Conservation (phyloP, 768 basidiomycete genomes). For the Suillus alpinus region DNA sequence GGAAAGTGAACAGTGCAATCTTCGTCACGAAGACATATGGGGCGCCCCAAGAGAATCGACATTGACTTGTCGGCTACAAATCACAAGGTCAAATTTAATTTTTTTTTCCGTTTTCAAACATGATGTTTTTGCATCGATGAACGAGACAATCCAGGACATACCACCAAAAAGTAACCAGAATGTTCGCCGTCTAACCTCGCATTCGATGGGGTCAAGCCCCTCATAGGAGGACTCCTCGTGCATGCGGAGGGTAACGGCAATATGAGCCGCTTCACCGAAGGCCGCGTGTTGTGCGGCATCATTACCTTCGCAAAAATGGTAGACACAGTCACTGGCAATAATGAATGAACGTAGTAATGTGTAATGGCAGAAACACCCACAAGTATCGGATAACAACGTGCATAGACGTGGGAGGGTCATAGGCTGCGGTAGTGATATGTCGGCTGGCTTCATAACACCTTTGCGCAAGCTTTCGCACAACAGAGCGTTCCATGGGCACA, state of each 20-base stretch:
- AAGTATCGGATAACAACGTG: conserved; percentile 88
- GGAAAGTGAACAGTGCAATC: conserved; percentile 90
- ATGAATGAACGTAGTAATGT: conserved; percentile 7
- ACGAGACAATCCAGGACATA: conserved; percentile 31
- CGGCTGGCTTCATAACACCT: conserved; percentile 81
- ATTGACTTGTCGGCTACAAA: conserved; percentile 81
- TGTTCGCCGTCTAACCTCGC: conserved; percentile 77
- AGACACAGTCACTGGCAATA: conserved; percentile 65
- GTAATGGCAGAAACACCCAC: conserved; percentile 42
- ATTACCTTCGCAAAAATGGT: conserved; percentile 87
- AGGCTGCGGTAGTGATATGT: conserved; percentile 74
- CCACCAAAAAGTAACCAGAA: conserved; percentile 93
- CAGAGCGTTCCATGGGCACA: conserved; percentile 79
- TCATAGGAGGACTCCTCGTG: conserved; percentile 86
- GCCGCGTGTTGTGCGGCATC: conserved; percentile 86
- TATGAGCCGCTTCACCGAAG: conserved; percentile 83
- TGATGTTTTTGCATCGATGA: conserved; percentile 3
- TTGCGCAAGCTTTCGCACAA: conserved; percentile 81
- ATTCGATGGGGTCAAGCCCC: conserved; percentile 81
- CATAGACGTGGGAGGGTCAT: conserved; percentile 81
- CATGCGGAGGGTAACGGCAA: conserved; percentile 78
- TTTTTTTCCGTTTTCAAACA: not conserved
- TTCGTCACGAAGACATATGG: conserved; percentile 84
- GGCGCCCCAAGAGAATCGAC: conserved; percentile 80
- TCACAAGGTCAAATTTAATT: conserved; percentile 1